Evolutionary conservation across 345 rosid genomes (phyloP).

Genomic region (Eucalyptus marginata): DNA sequence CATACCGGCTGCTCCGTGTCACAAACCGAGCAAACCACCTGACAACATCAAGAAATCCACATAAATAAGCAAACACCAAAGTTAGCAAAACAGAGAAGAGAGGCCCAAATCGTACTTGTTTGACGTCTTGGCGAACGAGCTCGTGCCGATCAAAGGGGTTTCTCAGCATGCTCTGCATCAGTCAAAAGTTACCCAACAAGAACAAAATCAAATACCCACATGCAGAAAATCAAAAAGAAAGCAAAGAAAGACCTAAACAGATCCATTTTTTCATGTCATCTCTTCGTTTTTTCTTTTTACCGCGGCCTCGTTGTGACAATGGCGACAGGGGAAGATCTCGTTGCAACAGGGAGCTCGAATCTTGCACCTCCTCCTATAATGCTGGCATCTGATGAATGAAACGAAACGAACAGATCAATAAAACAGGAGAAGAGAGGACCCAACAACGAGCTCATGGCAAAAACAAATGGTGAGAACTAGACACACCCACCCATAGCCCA

Average conservation of each 20-base stretch:
- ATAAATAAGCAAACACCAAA: background rate
- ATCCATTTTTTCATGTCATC: background rate
- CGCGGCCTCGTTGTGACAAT: constrained; percentile 85
- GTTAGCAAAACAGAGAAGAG: background rate
- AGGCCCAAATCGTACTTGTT: constrained; percentile 21
- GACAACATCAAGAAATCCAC: background rate
- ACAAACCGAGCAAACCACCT: constrained; percentile 91
- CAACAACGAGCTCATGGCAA: background rate
- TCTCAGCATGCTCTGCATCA: constrained; percentile 45
- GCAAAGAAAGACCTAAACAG: background rate
- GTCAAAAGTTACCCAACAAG: background rate
- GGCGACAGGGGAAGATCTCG: constrained; percentile 84
- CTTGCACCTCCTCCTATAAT: constrained; percentile 86
- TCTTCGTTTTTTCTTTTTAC: constrained; percentile 9
- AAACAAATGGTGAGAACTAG: background rate
- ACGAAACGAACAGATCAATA: background rate
- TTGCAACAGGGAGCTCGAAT: constrained; percentile 96
- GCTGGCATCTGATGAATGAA: constrained; percentile 46
- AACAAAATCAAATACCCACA: background rate
- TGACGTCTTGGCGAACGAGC: constrained; percentile 66
- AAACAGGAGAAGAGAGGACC: background rate
- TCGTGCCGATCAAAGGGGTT: constrained; percentile 62
- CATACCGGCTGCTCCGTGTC: constrained; percentile 96
- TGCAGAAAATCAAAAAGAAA: background rate
- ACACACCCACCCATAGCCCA: constrained; percentile 96